Evolutionary conservation across 129 eudicot genomes (phyloP).

Genomic region (Flaveria sonorensis): DNA sequence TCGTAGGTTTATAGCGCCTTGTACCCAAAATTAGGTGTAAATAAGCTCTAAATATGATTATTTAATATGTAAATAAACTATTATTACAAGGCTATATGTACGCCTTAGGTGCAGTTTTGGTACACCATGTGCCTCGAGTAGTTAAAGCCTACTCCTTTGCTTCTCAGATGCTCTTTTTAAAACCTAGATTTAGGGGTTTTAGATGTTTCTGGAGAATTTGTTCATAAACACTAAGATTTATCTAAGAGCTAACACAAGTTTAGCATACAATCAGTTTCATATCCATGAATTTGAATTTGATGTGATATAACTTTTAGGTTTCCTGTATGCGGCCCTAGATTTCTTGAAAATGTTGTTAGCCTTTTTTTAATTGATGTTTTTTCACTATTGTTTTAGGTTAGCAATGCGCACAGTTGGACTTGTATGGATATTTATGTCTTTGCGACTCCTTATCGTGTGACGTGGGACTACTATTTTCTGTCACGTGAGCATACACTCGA

Average conservation of each 20-base stretch:
- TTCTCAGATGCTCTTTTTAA: too few species aligned
- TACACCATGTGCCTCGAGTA: too few species aligned
- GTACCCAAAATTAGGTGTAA: too few species aligned
- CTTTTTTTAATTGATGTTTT: background rate
- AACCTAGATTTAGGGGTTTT: too few species aligned
- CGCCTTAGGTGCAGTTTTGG: too few species aligned
- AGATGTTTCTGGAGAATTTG: too few species aligned
- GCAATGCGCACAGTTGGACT: constrained; percentile 89
- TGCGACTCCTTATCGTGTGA: constrained; percentile 98
- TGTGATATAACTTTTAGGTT: background rate
- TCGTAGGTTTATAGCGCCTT: too few species aligned
- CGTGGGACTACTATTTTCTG: constrained; percentile 83
- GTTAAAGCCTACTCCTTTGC: too few species aligned
- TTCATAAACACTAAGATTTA: background rate
- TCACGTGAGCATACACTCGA: constrained; percentile 90
- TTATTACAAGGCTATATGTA: too few species aligned
- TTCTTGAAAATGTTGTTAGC: constrained; percentile 13
- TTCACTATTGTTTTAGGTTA: constrained; percentile 49
- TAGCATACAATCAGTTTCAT: background rate
- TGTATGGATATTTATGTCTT: constrained; percentile 95
- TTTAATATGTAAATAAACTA: too few species aligned
- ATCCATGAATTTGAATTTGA: background rate
- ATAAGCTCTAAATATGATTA: too few species aligned
- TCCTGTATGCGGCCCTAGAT: background rate
- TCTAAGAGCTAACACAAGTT: background rate